Evolutionary conservation across 306 rosid genomes (phyloP), one percentile per base, ranked within the genome.

Genomic region (Sechiopsis laciniata): DNA sequence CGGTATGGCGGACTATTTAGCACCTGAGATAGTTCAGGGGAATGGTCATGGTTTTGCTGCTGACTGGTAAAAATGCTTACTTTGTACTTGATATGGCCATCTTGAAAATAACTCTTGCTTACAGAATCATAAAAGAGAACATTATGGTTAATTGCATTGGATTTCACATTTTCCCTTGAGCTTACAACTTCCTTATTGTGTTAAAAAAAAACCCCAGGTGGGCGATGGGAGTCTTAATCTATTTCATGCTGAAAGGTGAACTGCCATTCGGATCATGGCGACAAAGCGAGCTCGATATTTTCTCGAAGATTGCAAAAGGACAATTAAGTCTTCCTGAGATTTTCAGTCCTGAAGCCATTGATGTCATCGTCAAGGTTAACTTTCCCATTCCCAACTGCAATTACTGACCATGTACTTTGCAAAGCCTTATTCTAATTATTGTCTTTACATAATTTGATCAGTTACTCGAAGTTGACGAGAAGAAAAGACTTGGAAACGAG

Each of bases 211-310:
- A 48, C 14, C 52, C 52, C 54, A 50, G 54, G 48, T 42, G 99
- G 99, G 96, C 99, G 0, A 72, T 94, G 75, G 99, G 99, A 52
- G 96, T 91, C 79, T 71, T 94, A 78, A 80, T 91, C 71, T 89
- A 89, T 74, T 85, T 87, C 84, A 86, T 94, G 97, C 82, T 94
- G 75, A 80, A 78, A 46, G 87, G 92, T 66, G 97, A 94, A 77
- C 81, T 85, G 95, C 99, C 99, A 40, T 94, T 94, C 52, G 97
- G 99, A 55, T 91, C 97, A 32, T 91, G 99, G 96, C 88, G 97
- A 84, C 90, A 84, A 71, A 89, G 93, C 32, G 99, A 91, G 72
- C 92, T 91, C 10, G 97, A 94, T 73, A 88, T 95, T 4, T 89
- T 86, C 6, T 50, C 92, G 53, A 94, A 94, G 83, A 89, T 94